Evolutionary conservation across 2,329 filamentous ascomycete species (phyloP), one percentile per base, ranked within the genome.

Genomic region (Arthrobotrys sphaeroides): DNA sequence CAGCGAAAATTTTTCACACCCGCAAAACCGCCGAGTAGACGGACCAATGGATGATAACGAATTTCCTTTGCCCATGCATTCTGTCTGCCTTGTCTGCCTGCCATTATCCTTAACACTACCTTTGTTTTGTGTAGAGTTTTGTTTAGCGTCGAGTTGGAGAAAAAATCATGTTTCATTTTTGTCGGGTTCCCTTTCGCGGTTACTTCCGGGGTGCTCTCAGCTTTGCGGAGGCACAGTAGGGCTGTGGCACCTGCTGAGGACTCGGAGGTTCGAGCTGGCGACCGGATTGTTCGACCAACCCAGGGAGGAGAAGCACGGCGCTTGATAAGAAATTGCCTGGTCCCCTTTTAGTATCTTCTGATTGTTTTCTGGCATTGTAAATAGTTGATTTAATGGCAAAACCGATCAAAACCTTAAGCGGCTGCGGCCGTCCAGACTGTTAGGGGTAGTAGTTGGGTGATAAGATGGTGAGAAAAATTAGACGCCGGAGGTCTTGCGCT

Each of bases 401-500:
- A 68, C 55, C 47, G 72, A 59, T 75, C 24, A 59, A 38, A 24
- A 68, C 57, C 40, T 69, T 40, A 75, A 75, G 43, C 59, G 72
- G 72, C 49, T 65, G 49, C 13, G 64, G 64, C 64, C 72, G 72
- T 75, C 72, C 64, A 38, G 42, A 24, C 51, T 61, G 42, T 42
- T 61, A 64, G 57, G 57, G n/a, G n/a, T n/a, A n/a, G 45, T 65
- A 51, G 40, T 64, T 53, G 64, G 47, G 42, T 65, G 64, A 75
- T 57, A 51, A 69, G 62, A 65, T 55, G 51, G 31, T 55, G 31
- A 55, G 51, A 64, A 68, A 67, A 68, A 42, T 75, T 75, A 75
- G 64, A 64, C 72, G 72, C 72, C 72, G 72, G 72, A 75, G 64
- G 72, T 75, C 64, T 75, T 64, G 72, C 72, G 72, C 72, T 64